Conservation (phyloP, 148 eudicot species). For the Chenopodium suecicum region DNA sequence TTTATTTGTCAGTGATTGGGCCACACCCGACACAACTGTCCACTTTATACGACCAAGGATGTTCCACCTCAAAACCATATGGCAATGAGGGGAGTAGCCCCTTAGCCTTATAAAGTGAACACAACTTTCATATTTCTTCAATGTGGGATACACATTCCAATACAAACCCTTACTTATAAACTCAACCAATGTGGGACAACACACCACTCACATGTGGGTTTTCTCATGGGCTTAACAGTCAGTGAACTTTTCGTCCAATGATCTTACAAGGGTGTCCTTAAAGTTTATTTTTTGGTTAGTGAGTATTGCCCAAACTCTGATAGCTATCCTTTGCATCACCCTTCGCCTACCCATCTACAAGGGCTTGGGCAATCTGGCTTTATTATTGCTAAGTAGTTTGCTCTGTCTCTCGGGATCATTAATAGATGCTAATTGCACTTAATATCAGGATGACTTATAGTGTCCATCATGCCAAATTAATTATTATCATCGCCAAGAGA, state of each 20-base stretch:
- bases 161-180: too few relatives aligned
- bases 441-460: neutral
- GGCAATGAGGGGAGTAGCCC: too few relatives aligned
- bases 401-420: neutral
- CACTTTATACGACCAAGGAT: too few relatives aligned
- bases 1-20: neutral
- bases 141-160: too few relatives aligned
- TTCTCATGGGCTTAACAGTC: neutral
- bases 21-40: too few relatives aligned
- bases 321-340: neutral
- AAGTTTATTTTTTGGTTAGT: neutral
- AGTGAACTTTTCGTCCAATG: neutral
- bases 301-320: neutral
- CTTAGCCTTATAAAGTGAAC: too few relatives aligned
- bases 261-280: neutral
- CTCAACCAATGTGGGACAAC: too few relatives aligned
- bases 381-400: neutral
- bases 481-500: neutral
- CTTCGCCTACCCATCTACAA: neutral
- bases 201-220: too few relatives aligned
- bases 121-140: too few relatives aligned
- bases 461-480: neutral
- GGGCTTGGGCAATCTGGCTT: neutral
- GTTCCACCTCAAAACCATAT: too few relatives aligned
- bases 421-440: neutral